Evolutionary conservation across 495 filamentous ascomycete genomes (phyloP), one percentile per base, ranked within the genome.

Genomic region (Delitschia confertaspora): DNA sequence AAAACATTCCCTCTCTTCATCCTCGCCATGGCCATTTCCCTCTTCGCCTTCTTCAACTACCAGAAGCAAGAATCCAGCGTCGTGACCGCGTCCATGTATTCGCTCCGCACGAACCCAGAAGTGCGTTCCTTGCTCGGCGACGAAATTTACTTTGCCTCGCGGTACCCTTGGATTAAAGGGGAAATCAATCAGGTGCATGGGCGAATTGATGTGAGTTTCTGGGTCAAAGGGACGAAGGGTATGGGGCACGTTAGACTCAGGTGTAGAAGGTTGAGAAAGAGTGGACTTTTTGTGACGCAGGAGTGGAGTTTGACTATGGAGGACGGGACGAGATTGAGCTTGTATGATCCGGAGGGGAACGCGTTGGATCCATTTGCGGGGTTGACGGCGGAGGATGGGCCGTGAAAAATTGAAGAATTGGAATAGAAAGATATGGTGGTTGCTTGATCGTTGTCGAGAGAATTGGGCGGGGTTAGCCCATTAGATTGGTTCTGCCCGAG

Each of bases 281-380:
- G 76, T 69, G 87, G 83, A 6, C n/a, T 37, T 24, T 50, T 95
- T 57, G 87, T 88, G 52, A 98, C 91, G 63, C 85, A 88, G 69
- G 95, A 98, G 68, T 95, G 95, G 63, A 93, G 87, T 64, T 89
- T 95, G n/a, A 95, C 76, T 19, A 80, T 83, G 16, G 84, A 79
- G 56, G 62, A 60, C 46, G 62, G 62, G 16, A 29, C 40, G 51
- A 48, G 42, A 41, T 16, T 66, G n/a, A 48, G 60, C 35, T 42
- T 66, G 29, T 53, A 46, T 42, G 45, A 53, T 41, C 48, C 48
- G 2, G 45, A 57, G 18, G 49, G 49, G 31, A 43, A 53, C 47
- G 49, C 49, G 14, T 21, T 49, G 14, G 51, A 54, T 49, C 51
- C 51, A 25, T 54, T 54, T 23, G 5, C 23, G 32, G 44, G 47